Percentiles rank a stretch among this genome's conserved stretches.
Conservation (phyloP, 2,329 filamentous ascomycete genomes). For the Arthroderma sp. region DNA sequence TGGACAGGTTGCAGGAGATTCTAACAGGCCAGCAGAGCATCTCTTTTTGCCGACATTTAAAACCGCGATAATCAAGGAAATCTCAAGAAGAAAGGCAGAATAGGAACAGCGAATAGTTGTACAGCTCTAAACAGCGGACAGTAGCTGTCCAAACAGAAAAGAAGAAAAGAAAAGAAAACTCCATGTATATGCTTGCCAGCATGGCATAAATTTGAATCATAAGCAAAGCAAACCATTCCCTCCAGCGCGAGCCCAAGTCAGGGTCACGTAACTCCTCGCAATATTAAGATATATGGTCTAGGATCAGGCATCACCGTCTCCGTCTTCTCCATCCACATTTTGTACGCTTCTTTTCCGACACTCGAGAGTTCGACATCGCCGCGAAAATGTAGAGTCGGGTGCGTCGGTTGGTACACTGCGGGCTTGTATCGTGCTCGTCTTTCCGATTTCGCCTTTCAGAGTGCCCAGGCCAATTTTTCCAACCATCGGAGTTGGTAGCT, state of each 20-base stretch:
- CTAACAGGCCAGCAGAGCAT: background rate
- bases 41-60: no score
- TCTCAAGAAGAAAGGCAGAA: background rate
- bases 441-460: slow-evolving; percentile 11
- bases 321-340: background rate
- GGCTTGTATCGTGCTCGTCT: slow-evolving; percentile 19
- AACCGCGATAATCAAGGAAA: no score
- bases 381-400: background rate
- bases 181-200: slow-evolving; percentile 2
- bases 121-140: background rate
- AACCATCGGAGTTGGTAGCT: slow-evolving; percentile 20
- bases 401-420: background rate
- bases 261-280: background rate
- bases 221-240: background rate
- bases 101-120: background rate
- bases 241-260: background rate
- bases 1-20: background rate
- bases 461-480: slow-evolving; percentile 25
- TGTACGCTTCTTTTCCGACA: background rate
- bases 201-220: slow-evolving; percentile 1
- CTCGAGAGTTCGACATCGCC: slow-evolving; percentile 1
- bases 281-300: background rate
- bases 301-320: background rate
- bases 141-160: background rate
- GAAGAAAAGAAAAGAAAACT: no score